phyloP scores from a whole-genome alignment of 805 yeast genomes.

The Saccharomycopsis sp. region DNA sequence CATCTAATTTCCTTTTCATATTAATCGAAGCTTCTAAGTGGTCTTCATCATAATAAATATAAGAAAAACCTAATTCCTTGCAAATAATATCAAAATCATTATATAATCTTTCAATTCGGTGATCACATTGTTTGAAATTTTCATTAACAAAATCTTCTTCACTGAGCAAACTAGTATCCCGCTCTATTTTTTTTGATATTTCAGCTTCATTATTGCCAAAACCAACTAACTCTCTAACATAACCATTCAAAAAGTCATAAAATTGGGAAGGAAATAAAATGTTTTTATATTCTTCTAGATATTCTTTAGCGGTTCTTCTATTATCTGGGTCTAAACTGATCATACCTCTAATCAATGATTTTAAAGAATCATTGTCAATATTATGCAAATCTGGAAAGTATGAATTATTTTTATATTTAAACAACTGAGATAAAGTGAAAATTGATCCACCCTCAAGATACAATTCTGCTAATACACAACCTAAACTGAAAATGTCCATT shows the following conservation, averaged over 20 bases:
- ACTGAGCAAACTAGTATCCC: too few relatives aligned
- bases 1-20: slow-evolving; percentile 5
- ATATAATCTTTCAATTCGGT: slow-evolving; percentile 51
- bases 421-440: slow-evolving; percentile 78
- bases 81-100: slow-evolving; percentile 44
- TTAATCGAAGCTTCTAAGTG: too few relatives aligned
- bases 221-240: slow-evolving; percentile 34
- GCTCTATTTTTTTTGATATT: background rate
- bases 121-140: slow-evolving; percentile 35
- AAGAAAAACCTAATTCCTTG: slow-evolving; percentile 28
- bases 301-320: slow-evolving; percentile 44
- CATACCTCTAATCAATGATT: slow-evolving; percentile 51
- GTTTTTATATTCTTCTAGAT: slow-evolving; percentile 41
- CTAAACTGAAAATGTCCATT: slow-evolving; percentile 78
- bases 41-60: slow-evolving; percentile 1
- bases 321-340: slow-evolving; percentile 50
- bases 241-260: slow-evolving; percentile 60
- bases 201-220: slow-evolving; percentile 5
- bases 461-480: slow-evolving; percentile 86
- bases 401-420: slow-evolving; percentile 66
- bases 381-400: slow-evolving; percentile 51
- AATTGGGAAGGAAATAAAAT: slow-evolving; percentile 57
- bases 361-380: slow-evolving; percentile 40
- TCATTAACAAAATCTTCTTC: background rate
- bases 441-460: slow-evolving; percentile 80